These are phyloP conservation scores for Rhizoclosmatium globosum DNA, from an alignment of 192 early-diverging fungal genomes.

Conservation along the genomic window DNA sequence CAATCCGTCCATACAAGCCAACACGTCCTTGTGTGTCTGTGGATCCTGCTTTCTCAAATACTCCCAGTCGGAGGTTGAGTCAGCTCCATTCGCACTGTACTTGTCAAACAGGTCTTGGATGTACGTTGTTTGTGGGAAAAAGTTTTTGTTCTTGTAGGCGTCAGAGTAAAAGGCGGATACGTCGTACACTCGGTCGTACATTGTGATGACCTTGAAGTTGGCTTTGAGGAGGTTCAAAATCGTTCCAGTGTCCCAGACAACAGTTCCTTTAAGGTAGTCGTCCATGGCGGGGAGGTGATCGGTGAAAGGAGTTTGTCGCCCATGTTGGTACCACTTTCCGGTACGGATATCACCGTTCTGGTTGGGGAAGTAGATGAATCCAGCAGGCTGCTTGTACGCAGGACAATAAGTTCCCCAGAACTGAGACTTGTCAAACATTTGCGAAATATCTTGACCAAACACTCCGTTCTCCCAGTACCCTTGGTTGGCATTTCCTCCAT, in stretches of 20 bases:
- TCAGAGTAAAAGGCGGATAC: slow-evolving; percentile 40
- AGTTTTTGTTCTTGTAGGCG: slow-evolving; percentile 31
- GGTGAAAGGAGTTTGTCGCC: slow-evolving; percentile 3
- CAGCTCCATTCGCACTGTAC: slow-evolving; percentile 26
- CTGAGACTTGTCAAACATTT: slow-evolving; percentile 50
- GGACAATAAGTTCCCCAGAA: slow-evolving; percentile 47
- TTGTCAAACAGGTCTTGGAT: slow-evolving; percentile 35
- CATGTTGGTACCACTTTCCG: slow-evolving; percentile 43
- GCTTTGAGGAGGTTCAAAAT: slow-evolving; percentile 7
- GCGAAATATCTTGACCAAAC: slow-evolving; percentile 53
- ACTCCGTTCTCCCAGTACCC: slow-evolving; percentile 46
- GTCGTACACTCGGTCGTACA: slow-evolving; percentile 56
- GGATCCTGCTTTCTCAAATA: slow-evolving; percentile 26
- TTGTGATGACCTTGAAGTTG: slow-evolving; percentile 33
- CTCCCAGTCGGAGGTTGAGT: slow-evolving; percentile 37
- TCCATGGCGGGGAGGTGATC: slow-evolving; percentile 40
- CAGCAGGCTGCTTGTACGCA: slow-evolving; percentile 42
- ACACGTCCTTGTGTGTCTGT: slow-evolving; percentile 27
- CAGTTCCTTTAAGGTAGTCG: slow-evolving; percentile 42
- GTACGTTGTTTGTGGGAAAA: slow-evolving; percentile 28
- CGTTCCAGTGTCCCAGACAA: slow-evolving; percentile 49
- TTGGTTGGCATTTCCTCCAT: background rate
- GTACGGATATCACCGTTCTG: background rate
- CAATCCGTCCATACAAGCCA: slow-evolving; percentile 77
- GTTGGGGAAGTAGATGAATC: slow-evolving; percentile 29